Conservation (phyloP, 1,284 basidiomycete genomes). For the Vanrija sp. region DNA sequence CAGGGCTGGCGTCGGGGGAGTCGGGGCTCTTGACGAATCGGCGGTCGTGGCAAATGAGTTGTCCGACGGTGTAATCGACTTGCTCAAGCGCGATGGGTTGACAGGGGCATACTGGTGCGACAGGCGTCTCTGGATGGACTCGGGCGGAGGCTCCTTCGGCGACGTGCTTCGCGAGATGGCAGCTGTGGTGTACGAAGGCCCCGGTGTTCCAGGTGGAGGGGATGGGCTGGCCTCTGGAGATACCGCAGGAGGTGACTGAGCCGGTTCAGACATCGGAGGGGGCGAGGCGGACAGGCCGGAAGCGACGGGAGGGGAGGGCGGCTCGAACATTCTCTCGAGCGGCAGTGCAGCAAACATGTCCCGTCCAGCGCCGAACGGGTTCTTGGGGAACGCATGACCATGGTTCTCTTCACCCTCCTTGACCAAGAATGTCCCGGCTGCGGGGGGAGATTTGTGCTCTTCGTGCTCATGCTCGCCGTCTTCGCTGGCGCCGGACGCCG, state of each 20-base stretch:
- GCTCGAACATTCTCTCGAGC: conserved; percentile 84
- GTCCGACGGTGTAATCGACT: conserved; percentile 43
- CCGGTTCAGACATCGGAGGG: neutral
- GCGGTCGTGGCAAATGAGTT: conserved; percentile 22
- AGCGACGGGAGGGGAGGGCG: conserved; percentile 65
- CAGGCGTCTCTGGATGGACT: conserved; percentile 11
- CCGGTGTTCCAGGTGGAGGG: neutral
- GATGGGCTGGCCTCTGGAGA: neutral
- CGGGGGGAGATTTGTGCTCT: neutral
- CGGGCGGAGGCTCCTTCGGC: neutral
- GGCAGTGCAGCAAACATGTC: conserved; percentile 80
- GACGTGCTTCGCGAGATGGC: neutral
- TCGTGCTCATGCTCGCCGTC: neutral
- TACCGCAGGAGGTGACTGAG: too few relatives aligned
- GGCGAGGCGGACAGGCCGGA: conserved; percentile 17
- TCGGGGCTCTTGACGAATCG: neutral
- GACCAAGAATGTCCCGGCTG: conserved; percentile 69
- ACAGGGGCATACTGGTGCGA: conserved; percentile 45
- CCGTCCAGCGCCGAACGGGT: conserved; percentile 50
- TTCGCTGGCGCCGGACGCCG: conserved; percentile 2
- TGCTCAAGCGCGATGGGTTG: conserved; percentile 44
- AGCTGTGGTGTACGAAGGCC: conserved; percentile 1
- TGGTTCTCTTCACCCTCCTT: conserved; percentile 65
- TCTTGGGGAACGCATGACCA: conserved; percentile 38
- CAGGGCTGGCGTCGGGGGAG: neutral